Evolutionary conservation across 2,329 filamentous ascomycete species (phyloP).

Genomic region (Beauveria varroae): DNA sequence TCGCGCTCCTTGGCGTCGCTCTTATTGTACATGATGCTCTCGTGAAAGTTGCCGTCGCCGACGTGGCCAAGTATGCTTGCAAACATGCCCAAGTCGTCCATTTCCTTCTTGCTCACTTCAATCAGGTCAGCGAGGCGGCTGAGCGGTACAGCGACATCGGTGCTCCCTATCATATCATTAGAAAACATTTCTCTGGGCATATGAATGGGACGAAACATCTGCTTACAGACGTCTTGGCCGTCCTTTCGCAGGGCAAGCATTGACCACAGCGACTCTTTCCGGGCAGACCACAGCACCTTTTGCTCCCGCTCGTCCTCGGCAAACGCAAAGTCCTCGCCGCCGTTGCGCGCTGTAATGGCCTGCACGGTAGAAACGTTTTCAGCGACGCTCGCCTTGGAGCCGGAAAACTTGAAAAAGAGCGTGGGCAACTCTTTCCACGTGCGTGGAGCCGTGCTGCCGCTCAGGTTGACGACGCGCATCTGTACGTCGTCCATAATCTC

Average conservation of each 20-base stretch:
- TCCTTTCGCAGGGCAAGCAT: constrained; percentile 63
- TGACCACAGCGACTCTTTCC: constrained; percentile 79
- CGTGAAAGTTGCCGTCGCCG: constrained; percentile 91
- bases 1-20: constrained; percentile 60
- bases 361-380: constrained; percentile 69
- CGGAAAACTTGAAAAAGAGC: constrained; percentile 80
- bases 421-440: constrained; percentile 71
- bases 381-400: constrained; percentile 67
- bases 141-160: constrained; percentile 77
- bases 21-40: constrained; percentile 81
- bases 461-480: constrained; percentile 74
- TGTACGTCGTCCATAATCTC: constrained; percentile 87
- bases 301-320: constrained; percentile 64
- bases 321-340: constrained; percentile 66
- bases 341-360: constrained; percentile 56
- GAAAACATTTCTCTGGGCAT: background rate
- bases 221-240: constrained; percentile 51
- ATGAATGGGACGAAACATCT: background rate
- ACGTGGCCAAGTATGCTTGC: constrained; percentile 85
- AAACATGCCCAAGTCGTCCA: constrained; percentile 79
- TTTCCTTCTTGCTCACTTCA: constrained; percentile 81
- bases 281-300: constrained; percentile 68
- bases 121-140: constrained; percentile 64
- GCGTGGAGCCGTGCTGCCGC: constrained; percentile 58
- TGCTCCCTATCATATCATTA: constrained; percentile 49